These are phyloP conservation scores for Castanea sativa DNA, from an alignment of 306 rosid species.

Conservation along the genomic window DNA sequence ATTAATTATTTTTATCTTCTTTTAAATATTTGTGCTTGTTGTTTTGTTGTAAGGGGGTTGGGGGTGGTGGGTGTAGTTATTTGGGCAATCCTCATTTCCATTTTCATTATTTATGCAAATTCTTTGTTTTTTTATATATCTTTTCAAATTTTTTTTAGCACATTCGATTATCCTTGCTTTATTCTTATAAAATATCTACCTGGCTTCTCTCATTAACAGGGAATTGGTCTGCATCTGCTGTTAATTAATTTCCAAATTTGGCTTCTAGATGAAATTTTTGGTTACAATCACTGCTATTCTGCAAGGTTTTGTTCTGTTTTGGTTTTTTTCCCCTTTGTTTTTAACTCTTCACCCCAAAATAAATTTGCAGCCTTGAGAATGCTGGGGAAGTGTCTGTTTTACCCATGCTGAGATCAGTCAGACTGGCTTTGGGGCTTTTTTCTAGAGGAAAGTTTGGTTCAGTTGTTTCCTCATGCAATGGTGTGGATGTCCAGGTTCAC, in stretches of 20 bases:
- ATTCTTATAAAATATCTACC: neutral
- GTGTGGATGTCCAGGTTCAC: conserved; percentile 65
- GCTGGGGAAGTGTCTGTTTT: conserved; percentile 91
- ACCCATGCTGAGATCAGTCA: conserved; percentile 81
- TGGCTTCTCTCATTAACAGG: neutral
- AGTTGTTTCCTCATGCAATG: conserved; percentile 39
- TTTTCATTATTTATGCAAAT: neutral
- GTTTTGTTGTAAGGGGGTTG: neutral
- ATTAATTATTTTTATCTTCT: neutral
- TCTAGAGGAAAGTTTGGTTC: conserved; percentile 45
- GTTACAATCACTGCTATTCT: neutral
- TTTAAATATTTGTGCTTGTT: neutral
- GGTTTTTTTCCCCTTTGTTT: neutral
- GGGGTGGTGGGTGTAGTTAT: neutral
- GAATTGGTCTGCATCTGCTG: neutral
- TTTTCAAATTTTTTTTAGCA: neutral
- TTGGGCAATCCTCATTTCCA: neutral
- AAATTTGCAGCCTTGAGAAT: conserved; percentile 80
- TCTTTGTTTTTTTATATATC: neutral
- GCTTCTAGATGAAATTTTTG: neutral
- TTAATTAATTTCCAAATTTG: neutral
- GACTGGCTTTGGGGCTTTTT: conserved; percentile 62
- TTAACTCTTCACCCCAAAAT: conserved; percentile 16
- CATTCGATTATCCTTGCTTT: neutral
- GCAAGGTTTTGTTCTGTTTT: conserved; percentile 4